Percentiles rank a stretch among this genome's conserved stretches.
phyloP scores from a whole-genome alignment of 768 basidiomycete species.

The Panaeolus cyanescens region DNA sequence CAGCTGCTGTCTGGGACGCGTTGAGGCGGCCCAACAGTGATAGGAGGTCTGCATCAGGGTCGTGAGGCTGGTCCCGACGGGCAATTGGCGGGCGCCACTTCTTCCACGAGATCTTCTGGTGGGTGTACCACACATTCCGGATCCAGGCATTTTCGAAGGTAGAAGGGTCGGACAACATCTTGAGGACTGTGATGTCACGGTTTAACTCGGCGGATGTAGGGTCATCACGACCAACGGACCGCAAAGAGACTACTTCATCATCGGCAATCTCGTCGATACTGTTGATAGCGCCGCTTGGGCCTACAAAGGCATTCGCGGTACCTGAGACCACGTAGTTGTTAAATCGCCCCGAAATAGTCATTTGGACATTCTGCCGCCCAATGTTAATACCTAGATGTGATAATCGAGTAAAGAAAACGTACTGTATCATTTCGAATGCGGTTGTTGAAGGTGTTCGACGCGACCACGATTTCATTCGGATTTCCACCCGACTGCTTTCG shows the following conservation, averaged over 20 bases:
- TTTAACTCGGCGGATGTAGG: constrained; percentile 61
- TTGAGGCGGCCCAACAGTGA: constrained; percentile 25
- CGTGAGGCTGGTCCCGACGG: constrained; percentile 32
- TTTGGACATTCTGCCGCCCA: constrained; percentile 26
- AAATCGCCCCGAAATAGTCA: constrained; percentile 23
- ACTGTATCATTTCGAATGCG: constrained; percentile 39
- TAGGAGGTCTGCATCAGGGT: not conserved
- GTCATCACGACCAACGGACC: constrained; percentile 53
- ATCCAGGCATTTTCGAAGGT: constrained; percentile 47
- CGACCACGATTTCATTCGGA: constrained; percentile 21
- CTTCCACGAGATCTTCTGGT: constrained; percentile 11
- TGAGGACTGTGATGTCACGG: constrained; percentile 41
- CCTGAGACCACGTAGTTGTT: constrained; percentile 45
- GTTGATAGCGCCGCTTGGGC: constrained; percentile 31
- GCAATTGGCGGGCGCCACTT: constrained; percentile 37
- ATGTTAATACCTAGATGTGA: not conserved
- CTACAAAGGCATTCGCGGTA: constrained; percentile 42
- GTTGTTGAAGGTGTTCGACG: constrained; percentile 40
- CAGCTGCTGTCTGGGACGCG: constrained; percentile 46
- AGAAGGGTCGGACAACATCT: constrained; percentile 41
- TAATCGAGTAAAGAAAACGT: constrained; percentile 7
- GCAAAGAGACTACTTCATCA: constrained; percentile 40
- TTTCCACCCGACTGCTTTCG: constrained; percentile 15
- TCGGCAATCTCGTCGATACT: constrained; percentile 22
- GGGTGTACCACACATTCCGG: constrained; percentile 48